A percentile compares a stretch with the other conserved stretches of the same genome.
Conservation (phyloP, 2,329 filamentous ascomycete genomes). For the Hirsutella minnesotensis region DNA sequence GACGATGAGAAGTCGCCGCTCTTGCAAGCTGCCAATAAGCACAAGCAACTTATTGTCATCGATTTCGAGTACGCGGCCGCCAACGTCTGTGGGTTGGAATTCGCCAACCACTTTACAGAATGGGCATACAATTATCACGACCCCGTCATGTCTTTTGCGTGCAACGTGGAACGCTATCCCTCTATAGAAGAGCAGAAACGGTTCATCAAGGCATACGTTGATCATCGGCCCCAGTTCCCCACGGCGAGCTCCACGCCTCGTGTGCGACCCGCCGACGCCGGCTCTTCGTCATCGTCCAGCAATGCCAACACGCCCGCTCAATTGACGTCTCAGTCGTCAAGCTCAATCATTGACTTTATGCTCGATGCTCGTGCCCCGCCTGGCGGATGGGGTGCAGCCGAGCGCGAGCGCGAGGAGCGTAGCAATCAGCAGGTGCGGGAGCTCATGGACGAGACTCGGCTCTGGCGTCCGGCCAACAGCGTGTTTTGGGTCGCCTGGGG, state of each 20-base stretch:
- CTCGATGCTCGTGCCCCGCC: slow-evolving; percentile 59
- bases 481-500: slow-evolving; percentile 95
- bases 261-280: slow-evolving; percentile 31
- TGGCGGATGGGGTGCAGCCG: slow-evolving; percentile 37
- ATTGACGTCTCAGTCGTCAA: slow-evolving; percentile 26
- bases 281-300: slow-evolving; percentile 8
- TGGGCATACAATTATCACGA: slow-evolving; percentile 99
- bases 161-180: slow-evolving; percentile 62
- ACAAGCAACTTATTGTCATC: slow-evolving; percentile 94
- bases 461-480: slow-evolving; percentile 83
- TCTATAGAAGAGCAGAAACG: slow-evolving; percentile 68
- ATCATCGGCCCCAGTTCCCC: slow-evolving; percentile 61
- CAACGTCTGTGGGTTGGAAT: slow-evolving; percentile 77
- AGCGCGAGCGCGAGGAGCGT: slow-evolving; percentile 49
- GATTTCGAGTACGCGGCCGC: slow-evolving; percentile 96
- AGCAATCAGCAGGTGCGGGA: slow-evolving; percentile 56
- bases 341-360: slow-evolving; percentile 60
- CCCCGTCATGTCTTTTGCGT: slow-evolving; percentile 48
- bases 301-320: slow-evolving; percentile 19
- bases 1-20: slow-evolving; percentile 72
- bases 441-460: slow-evolving; percentile 63
- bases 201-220: slow-evolving; percentile 78
- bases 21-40: slow-evolving; percentile 77
- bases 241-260: slow-evolving; percentile 40
- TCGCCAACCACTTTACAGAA: slow-evolving; percentile 96